phyloP scores from a whole-genome alignment of 345 rosid species.

The Microcos paniculata region DNA sequence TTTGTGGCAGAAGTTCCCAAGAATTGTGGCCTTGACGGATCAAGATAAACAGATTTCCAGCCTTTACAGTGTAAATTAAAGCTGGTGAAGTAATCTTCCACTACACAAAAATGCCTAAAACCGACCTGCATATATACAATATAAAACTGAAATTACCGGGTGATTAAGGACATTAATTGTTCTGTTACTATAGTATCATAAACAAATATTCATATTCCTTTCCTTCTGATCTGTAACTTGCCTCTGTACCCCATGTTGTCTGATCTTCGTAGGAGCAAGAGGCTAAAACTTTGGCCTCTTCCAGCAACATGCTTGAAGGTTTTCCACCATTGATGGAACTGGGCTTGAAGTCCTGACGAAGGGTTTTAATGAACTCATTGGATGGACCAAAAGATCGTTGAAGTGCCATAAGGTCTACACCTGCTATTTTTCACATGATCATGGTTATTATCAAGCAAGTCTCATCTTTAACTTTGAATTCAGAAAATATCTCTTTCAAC shows the following conservation, averaged over 20 bases:
- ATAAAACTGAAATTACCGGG: background rate
- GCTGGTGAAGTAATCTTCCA: slow-evolving; percentile 46
- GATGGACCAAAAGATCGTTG: slow-evolving; percentile 32
- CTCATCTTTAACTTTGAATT: no score
- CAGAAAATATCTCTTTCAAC: no score
- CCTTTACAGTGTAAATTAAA: slow-evolving; percentile 34
- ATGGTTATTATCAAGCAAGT: background rate
- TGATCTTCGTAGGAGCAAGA: slow-evolving; percentile 32
- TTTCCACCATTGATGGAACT: background rate
- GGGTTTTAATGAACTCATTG: slow-evolving; percentile 29
- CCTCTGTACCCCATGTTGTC: slow-evolving; percentile 47
- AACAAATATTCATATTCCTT: background rate
- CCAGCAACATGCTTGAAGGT: slow-evolving; percentile 7
- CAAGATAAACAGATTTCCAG: slow-evolving; percentile 36
- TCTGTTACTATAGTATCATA: background rate
- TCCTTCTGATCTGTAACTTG: background rate
- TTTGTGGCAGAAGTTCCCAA: slow-evolving; percentile 29
- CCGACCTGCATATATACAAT: slow-evolving; percentile 39
- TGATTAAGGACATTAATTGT: background rate
- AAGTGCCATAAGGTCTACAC: slow-evolving; percentile 9
- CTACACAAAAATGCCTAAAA: slow-evolving; percentile 33
- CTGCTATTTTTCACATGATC: background rate
- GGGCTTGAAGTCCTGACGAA: slow-evolving; percentile 1
- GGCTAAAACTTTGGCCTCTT: slow-evolving; percentile 26
- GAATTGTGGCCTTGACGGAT: slow-evolving; percentile 37